Evolutionary conservation across 305 asterid genomes (phyloP), one percentile per base, ranked within the genome.

Genomic region (Fraxinus dipetala): DNA sequence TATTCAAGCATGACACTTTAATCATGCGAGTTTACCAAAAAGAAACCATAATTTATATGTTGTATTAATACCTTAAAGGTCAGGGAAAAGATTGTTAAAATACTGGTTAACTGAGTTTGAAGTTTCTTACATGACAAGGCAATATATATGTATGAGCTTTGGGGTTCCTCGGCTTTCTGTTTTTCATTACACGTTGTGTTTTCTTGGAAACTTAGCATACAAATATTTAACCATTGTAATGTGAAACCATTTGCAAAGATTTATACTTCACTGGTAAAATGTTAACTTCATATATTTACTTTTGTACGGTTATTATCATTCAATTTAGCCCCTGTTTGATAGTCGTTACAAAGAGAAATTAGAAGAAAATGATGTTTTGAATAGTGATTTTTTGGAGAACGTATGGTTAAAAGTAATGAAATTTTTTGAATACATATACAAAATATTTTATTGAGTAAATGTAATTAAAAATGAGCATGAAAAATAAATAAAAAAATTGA

Each of bases 131-230:
- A 61, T 1, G 72, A 24, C 72, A 61, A 20, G 72, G 72, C 31
- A 22, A 61, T 61, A 8, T 6, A 18, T 8, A 9, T 61, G 20
- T 13, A 14, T 16, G 13, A 6, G 56, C 45, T 34, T 80, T 24
- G 63, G 63, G 34, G 83, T 80, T 80, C 72, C 83, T 70, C 79
- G 32, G 72, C 56, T 72, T 72, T 80, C 78, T 18, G 40, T 31
- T 80, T 32, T 26, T 69, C 22, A 79, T 61, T 79, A 1, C 22
- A 51, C 61, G 5, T 43, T 16, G 36, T 72, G 32, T 79, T 79
- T 43, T 20, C 5, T 30, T 76, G 16, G 72, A 61, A 18, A 24
- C 14, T 22, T 56, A 59, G 69, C 30, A 20, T 59, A 59, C 30
- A 59, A 59, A 4, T 59, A n/a, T 65, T 11, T n/a, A 5, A 26